phyloP scores from a whole-genome alignment of 805 yeast genomes.

The Pichia cabralensis region DNA sequence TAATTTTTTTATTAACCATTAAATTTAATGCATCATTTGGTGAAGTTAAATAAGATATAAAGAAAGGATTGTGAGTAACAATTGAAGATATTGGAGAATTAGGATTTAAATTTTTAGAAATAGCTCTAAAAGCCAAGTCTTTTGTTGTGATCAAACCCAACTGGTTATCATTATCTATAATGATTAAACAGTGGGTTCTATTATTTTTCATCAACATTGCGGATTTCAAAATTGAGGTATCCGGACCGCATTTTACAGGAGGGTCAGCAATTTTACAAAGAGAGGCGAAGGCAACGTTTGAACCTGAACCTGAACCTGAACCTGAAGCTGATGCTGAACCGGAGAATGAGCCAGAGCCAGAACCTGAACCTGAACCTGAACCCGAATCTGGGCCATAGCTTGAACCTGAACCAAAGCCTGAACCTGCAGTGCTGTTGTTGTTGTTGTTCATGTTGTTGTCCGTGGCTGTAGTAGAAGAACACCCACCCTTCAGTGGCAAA shows the following conservation, averaged over 20 bases:
- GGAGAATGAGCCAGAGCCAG: too few species aligned
- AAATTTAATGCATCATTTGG: constrained; percentile 32
- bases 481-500: too few species aligned
- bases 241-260: constrained; percentile 28
- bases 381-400: too few species aligned
- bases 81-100: constrained; percentile 25
- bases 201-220: constrained; percentile 30
- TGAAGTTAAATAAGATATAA: constrained; percentile 27
- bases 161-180: constrained; percentile 21
- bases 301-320: too few species aligned
- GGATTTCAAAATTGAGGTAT: constrained; percentile 25
- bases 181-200: constrained; percentile 32
- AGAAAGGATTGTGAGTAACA: constrained; percentile 31
- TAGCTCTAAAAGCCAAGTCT: constrained; percentile 36
- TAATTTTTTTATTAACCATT: constrained; percentile 32
- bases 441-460: too few species aligned
- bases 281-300: too few species aligned
- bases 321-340: too few species aligned
- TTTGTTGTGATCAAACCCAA: constrained; percentile 37
- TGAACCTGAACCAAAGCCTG: too few species aligned
- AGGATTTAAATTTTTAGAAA: constrained; percentile 20
- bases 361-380: too few species aligned
- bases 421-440: too few species aligned
- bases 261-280: constrained; percentile 24
- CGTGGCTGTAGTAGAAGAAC: too few species aligned